Evolutionary conservation across 768 basidiomycete genomes (phyloP).

Genomic region (Hortiboletus flavorubellus): DNA sequence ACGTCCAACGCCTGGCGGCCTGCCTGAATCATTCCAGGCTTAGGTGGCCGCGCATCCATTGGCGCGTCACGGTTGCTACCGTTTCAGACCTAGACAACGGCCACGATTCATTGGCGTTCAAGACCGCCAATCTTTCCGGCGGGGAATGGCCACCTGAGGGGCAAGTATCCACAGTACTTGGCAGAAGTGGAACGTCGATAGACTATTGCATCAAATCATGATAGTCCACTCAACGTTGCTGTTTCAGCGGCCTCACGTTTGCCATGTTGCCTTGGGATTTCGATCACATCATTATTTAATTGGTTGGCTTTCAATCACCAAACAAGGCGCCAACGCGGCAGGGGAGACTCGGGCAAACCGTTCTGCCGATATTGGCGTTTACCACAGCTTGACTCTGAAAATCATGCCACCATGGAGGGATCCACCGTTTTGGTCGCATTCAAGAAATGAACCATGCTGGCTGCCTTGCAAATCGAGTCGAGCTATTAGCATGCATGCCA

Average conservation of each 20-base stretch:
- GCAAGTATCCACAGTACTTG: neutral
- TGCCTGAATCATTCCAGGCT: neutral
- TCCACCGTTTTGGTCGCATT: neutral
- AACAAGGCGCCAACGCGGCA: neutral
- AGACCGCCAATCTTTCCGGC: neutral
- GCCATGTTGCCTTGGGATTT: neutral
- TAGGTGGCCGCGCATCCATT: neutral
- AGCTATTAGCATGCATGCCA: neutral
- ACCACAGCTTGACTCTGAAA: constrained; percentile 1
- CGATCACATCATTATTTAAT: neutral
- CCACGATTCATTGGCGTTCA: neutral
- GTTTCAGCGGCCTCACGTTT: neutral
- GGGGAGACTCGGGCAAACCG: neutral
- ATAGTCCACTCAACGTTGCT: neutral
- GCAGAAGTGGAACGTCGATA: neutral
- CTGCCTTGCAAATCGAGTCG: constrained; percentile 3
- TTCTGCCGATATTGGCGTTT: constrained; percentile 13
- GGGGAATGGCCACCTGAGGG: neutral
- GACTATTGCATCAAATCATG: neutral
- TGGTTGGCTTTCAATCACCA: neutral
- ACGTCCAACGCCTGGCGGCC: neutral
- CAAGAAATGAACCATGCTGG: constrained; percentile 5
- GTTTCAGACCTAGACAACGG: neutral
- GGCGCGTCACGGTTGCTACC: neutral
- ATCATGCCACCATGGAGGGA: neutral